These are phyloP conservation scores for Hypoxylon rickii DNA, from an alignment of 495 filamentous ascomycete genomes.

Conservation along the genomic window DNA sequence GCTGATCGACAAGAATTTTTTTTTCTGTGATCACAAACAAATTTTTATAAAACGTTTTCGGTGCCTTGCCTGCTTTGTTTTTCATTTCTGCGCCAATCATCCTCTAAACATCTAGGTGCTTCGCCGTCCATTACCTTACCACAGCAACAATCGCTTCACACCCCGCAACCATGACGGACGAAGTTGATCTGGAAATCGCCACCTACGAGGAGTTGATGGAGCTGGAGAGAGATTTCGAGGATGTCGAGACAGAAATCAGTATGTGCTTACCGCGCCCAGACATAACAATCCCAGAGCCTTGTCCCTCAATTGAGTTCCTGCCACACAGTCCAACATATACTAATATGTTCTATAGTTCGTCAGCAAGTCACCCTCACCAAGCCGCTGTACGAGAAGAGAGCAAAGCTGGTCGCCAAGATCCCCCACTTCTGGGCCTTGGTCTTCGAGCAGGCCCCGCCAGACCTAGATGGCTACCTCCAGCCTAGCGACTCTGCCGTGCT, in stretches of 20 bases:
- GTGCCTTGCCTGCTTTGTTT: background rate
- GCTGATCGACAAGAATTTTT: constrained; percentile 30
- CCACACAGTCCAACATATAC: background rate
- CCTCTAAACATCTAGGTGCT: background rate
- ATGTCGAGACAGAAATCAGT: constrained; percentile 72
- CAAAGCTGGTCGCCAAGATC: constrained; percentile 68
- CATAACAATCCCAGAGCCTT: background rate
- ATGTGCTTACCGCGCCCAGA: constrained; percentile 33
- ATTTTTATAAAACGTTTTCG: constrained; percentile 7
- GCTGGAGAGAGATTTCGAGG: constrained; percentile 72
- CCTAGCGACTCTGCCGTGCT: constrained; percentile 73
- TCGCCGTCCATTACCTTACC: background rate
- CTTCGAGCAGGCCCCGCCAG: constrained; percentile 77
- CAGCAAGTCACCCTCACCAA: constrained; percentile 55
- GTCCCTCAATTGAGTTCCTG: background rate
- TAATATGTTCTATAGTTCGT: constrained; percentile 52
- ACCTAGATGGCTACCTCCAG: constrained; percentile 84
- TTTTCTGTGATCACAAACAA: constrained; percentile 10
- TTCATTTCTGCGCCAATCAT: background rate
- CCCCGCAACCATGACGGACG: constrained; percentile 45
- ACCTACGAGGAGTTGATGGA: constrained; percentile 62
- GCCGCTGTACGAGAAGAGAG: constrained; percentile 73
- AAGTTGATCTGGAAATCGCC: constrained; percentile 47
- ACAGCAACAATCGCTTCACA: background rate
- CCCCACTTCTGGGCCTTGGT: constrained; percentile 88